Percentiles rank a stretch among this genome's conserved stretches.
Conservation (phyloP, 495 filamentous ascomycete genomes). For the Diplogelasinospora grovesii region DNA sequence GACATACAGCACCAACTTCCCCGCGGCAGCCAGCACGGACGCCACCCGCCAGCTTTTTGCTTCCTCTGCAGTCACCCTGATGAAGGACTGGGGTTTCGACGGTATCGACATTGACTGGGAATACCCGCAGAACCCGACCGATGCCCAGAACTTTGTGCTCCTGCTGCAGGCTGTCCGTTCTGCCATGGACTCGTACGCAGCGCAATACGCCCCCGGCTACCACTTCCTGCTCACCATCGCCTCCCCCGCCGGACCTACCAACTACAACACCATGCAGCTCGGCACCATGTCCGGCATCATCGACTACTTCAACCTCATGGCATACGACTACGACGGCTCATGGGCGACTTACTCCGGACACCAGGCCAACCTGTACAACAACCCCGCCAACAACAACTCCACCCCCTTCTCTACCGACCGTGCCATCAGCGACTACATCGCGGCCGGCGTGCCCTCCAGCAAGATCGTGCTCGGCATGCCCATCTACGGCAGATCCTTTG, state of each 20-base stretch:
- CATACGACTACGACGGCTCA: conserved; percentile 63
- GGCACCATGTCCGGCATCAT: conserved; percentile 58
- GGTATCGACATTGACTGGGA: conserved; percentile 46
- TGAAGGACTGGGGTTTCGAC: conserved; percentile 54
- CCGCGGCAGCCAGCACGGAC: conserved; percentile 54
- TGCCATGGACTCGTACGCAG: conserved; percentile 59
- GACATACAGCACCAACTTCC: conserved; percentile 79
- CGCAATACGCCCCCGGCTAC: conserved; percentile 36
- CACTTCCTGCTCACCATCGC: conserved; percentile 77
- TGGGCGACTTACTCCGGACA: conserved; percentile 65
- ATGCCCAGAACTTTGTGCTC: conserved; percentile 66
- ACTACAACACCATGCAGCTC: conserved; percentile 64
- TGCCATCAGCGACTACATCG: conserved; percentile 64
- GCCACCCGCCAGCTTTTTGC: conserved; percentile 57
- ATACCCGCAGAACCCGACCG: conserved; percentile 47
- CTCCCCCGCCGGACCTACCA: conserved; percentile 47
- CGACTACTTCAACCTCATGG: conserved; percentile 87
- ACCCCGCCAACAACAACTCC: conserved; percentile 33
- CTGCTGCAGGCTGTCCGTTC: conserved; percentile 60
- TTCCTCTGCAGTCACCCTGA: conserved; percentile 51
- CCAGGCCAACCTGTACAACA: conserved; percentile 67
- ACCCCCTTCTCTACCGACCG: conserved; percentile 65
- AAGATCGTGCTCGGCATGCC: conserved; percentile 85
- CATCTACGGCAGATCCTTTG: conserved; percentile 77
- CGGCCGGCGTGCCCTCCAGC: conserved; percentile 48